A percentile compares a stretch with the other conserved stretches of the same genome.
phyloP scores from a whole-genome alignment of 768 basidiomycete species.

The Polyporus arcularius region DNA sequence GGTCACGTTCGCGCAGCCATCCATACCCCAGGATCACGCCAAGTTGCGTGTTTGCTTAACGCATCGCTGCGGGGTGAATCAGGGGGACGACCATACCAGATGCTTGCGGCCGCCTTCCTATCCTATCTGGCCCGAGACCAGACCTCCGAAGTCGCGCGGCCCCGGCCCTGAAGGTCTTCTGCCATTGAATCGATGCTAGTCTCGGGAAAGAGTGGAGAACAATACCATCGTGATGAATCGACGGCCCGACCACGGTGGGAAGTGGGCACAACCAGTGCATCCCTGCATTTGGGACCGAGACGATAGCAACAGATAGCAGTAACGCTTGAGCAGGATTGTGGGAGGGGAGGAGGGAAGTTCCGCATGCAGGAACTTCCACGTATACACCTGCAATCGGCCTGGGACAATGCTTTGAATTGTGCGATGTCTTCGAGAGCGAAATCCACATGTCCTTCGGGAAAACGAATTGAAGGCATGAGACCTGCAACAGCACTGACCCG shows the following conservation, averaged over 20 bases:
- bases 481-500: not conserved
- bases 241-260: conserved; percentile 15
- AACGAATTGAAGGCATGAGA: not conserved
- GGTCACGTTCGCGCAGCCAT: conserved; percentile 17
- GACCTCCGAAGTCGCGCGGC: not conserved
- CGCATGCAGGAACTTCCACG: not conserved
- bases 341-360: not conserved
- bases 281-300: not conserved
- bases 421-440: too few relatives aligned
- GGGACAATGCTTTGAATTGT: not conserved
- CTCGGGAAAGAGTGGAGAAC: conserved; percentile 8
- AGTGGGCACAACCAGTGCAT: not conserved
- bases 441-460: not conserved
- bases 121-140: conserved; percentile 19
- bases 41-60: conserved; percentile 3
- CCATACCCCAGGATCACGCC: conserved; percentile 6
- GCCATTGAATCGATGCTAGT: conserved; percentile 7
- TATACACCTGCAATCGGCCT: not conserved
- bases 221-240: not conserved
- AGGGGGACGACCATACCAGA: not conserved
- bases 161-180: conserved; percentile 2
- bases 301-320: conserved; percentile 2
- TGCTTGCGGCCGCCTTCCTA: conserved; percentile 10
- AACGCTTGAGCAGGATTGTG: conserved; percentile 3
- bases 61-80: not conserved